Percentiles rank a stretch among this genome's conserved stretches.
Conservation (phyloP, 306 rosid species). For the Erythrophleum fordii region DNA sequence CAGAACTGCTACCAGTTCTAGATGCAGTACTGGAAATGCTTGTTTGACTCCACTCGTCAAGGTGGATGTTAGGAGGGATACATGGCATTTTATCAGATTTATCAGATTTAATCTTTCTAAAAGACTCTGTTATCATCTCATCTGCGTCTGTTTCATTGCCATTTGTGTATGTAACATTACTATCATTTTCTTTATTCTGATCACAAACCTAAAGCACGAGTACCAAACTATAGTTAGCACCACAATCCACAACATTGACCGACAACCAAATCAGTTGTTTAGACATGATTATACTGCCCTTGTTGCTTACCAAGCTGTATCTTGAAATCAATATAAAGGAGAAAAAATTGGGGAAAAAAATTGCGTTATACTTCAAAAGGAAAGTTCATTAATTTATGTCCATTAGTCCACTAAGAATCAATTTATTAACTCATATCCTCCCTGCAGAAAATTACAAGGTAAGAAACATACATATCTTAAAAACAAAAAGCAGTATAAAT, state of each 20-base stretch:
- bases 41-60: conserved; percentile 63
- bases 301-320: not conserved
- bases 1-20: conserved; percentile 64
- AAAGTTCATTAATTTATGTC: conserved; percentile 29
- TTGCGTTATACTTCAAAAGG: not conserved
- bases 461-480: conserved; percentile 17
- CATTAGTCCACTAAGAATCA: conserved; percentile 24
- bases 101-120: conserved; percentile 59
- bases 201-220: conserved; percentile 65
- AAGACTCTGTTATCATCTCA: conserved; percentile 56
- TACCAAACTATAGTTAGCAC: conserved; percentile 40
- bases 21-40: conserved; percentile 45
- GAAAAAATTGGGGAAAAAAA: not conserved
- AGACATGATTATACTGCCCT: not conserved
- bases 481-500: conserved; percentile 7
- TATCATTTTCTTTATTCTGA: conserved; percentile 59
- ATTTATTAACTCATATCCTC: not conserved
- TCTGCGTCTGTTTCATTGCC: conserved; percentile 52
- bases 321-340: conserved; percentile 24
- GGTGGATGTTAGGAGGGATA: conserved; percentile 55
- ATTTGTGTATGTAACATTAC: conserved; percentile 48
- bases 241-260: conserved; percentile 23
- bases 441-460: conserved; percentile 35
- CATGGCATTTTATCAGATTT: conserved; percentile 62
- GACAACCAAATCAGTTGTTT: conserved; percentile 19